Evolutionary conservation across 345 rosid species (phyloP).

Genomic region (Eucalyptus guilfoylei): DNA sequence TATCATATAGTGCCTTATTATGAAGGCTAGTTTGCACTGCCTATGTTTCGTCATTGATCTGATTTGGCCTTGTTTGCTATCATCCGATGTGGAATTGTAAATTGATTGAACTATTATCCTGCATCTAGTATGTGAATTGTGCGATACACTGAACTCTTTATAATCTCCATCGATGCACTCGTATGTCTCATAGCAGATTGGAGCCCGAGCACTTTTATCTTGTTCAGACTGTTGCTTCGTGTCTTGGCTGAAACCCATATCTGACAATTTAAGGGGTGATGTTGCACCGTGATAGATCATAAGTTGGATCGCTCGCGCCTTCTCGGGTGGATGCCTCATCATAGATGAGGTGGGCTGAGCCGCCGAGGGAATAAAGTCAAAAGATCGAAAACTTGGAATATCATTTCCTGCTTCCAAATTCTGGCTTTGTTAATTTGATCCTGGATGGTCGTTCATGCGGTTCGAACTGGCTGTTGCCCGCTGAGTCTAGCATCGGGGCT

Average conservation of each 20-base stretch:
- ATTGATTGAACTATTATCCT: background rate
- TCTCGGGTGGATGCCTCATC: background rate
- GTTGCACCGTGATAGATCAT: background rate
- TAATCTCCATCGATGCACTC: background rate
- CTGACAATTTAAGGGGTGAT: background rate
- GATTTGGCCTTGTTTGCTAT: background rate
- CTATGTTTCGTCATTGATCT: background rate
- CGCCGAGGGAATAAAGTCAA: background rate
- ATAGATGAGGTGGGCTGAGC: background rate
- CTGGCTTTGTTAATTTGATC: background rate
- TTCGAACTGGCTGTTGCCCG: background rate
- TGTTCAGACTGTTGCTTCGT: background rate
- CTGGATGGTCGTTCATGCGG: background rate
- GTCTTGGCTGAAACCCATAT: background rate
- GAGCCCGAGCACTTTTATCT: background rate
- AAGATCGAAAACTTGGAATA: background rate
- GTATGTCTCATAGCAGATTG: background rate
- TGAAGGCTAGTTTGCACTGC: background rate
- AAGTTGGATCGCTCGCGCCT: background rate
- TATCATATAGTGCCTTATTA: background rate
- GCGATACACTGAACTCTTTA: background rate
- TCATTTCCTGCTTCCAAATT: background rate
- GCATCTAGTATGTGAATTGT: background rate
- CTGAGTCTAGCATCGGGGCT: background rate
- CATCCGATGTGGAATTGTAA: background rate